Evolutionary conservation across 2,329 filamentous ascomycete species (phyloP), one percentile per base, ranked within the genome.

Genomic region (Xylariaceae sp.): DNA sequence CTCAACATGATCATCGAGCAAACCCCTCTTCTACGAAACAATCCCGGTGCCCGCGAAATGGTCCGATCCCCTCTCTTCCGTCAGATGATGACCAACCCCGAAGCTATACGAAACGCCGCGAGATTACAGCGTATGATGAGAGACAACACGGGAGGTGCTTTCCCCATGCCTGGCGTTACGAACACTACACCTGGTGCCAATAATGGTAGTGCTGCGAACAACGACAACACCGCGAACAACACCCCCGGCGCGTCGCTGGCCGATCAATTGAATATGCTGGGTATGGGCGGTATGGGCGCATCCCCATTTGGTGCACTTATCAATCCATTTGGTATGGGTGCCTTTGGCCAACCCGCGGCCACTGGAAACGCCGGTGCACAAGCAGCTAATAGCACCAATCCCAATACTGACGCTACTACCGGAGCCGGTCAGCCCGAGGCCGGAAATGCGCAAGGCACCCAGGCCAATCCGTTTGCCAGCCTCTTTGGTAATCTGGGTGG

Each of bases 1-100:
- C 84, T 97, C 71, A 91, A 97, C 71, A 90, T 95, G 83, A 90
- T 97, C 83, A 92, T 99, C 68, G 86, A 94, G 68, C 85, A 88
- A 70, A 96, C 96, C 72, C 94, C 94, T 2, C 68, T 70, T 65
- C 56, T 71, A 7, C 69, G 69, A 13, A 69, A 70, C 58, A 69
- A 70, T 58, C 89, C 89, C 47, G 84, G 88, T 61, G 89, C 90
- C 18, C 85, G 92, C 67, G 86, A 95, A 71, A 88, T 97, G 75
- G 84, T 99, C 69, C 87, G 91, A 62, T 94, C 92, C 23, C 92
- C 92, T 0, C 84, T 92, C 64, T 92, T 97, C 76, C 85, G 94
- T 69, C 83, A 89, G 55, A 94, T 97, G 89, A 88, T 99, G 82
- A 93, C 91, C 63, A 92, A 95, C 71, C 94, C 94, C 3, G 85